phyloP scores from a whole-genome alignment of 805 yeast species.

The Brettanomyces bruxellensis region DNA sequence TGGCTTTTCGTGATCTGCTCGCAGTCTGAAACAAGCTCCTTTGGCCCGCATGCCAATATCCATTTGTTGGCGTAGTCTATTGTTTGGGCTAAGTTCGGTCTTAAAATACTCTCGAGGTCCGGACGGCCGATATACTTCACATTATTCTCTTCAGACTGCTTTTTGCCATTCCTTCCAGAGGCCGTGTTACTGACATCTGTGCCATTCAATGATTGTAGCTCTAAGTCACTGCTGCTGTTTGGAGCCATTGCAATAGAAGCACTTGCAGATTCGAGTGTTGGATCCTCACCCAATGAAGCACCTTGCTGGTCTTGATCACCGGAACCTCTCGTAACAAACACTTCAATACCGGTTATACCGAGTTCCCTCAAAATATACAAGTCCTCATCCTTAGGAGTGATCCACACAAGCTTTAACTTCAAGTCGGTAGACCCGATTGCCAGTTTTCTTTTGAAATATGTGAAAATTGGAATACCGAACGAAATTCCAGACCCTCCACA shows the following conservation, averaged over 20 bases:
- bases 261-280: not conserved
- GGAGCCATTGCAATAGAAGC: not conserved
- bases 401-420: conserved; percentile 43
- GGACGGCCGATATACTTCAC: conserved; percentile 30
- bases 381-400: conserved; percentile 38
- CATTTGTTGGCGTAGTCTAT: conserved; percentile 34
- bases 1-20: conserved; percentile 27
- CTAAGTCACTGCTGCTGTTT: not conserved
- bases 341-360: conserved; percentile 25
- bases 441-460: conserved; percentile 25
- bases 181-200: not conserved
- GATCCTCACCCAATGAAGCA: conserved; percentile 2
- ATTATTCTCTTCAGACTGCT: not conserved
- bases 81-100: conserved; percentile 19
- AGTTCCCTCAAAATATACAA: conserved; percentile 35
- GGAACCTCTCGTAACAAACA: conserved; percentile 27
- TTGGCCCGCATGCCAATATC: conserved; percentile 55
- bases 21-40: conserved; percentile 32
- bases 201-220: not conserved
- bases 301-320: not conserved
- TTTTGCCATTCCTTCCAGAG: not conserved
- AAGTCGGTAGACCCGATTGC: conserved; percentile 18
- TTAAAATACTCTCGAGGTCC: conserved; percentile 25
- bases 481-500: conserved; percentile 75
- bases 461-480: conserved; percentile 45